These are phyloP conservation scores for Prunus persica DNA, from an alignment of 306 rosid species.

Conservation along the genomic window DNA sequence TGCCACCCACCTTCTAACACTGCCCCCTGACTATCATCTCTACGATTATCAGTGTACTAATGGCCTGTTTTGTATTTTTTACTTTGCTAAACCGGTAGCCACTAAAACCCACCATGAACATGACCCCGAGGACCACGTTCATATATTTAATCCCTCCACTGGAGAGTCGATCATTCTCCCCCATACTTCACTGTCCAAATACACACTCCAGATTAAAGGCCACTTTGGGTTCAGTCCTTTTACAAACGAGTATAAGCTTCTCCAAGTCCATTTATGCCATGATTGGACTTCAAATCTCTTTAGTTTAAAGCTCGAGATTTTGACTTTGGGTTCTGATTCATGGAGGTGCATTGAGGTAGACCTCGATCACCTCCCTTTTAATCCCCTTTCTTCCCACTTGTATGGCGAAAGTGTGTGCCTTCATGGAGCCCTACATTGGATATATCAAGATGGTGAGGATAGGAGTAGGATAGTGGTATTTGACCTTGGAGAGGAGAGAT, in stretches of 20 bases:
- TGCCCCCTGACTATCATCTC: not conserved
- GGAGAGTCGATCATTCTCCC: not conserved
- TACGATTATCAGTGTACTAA: not conserved
- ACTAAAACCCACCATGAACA: too few species aligned
- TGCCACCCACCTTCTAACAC: not conserved
- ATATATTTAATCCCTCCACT: not conserved
- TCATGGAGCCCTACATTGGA: slow-evolving; percentile 7
- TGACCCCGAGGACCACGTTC: not conserved
- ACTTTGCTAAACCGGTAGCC: too few species aligned
- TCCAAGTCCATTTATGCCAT: not conserved
- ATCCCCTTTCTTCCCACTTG: not conserved
- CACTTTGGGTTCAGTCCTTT: not conserved
- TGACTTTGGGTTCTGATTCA: not conserved
- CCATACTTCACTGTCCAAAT: too few species aligned
- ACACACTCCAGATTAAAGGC: not conserved
- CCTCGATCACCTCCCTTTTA: not conserved
- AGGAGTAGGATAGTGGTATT: not conserved
- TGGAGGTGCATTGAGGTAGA: not conserved
- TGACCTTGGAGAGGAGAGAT: slow-evolving; percentile 2
- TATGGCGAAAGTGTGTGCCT: not conserved
- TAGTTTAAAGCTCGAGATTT: not conserved
- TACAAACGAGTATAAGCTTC: not conserved
- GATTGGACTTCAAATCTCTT: not conserved
- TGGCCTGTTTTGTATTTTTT: slow-evolving; percentile 2
- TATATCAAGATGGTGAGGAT: not conserved